Base-by-base conservation (phyloP, 108 stramenopile genomes). In the Nitzschia sp. region DNA sequence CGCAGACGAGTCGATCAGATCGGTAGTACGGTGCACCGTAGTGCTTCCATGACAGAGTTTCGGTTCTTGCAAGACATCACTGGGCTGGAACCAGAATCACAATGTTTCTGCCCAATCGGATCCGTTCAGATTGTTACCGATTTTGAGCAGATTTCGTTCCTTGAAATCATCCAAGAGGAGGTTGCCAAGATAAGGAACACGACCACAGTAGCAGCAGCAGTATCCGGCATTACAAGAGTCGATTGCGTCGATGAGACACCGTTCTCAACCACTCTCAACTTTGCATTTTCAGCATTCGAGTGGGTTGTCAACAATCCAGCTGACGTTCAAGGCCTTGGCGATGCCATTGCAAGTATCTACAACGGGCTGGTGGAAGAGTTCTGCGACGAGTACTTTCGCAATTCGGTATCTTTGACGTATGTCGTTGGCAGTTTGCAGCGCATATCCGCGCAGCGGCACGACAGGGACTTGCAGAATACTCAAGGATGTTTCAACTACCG, bases 341-440 rank as follows among this genome's bases (percentile, higher is more conserved):
- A 42, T 13, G 38, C 38, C 9, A 42, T 42, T 13, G 38, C 38
- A 13, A 13, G 9, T 13, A 13, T 13, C 38, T 42, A 42, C 38
- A 42, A 42, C 38, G 13, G 38, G 6, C 38, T 42, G 6, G 38
- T 42, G 6, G 9, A 6, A 42, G 9, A 42, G 38, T 42, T 42
- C 38, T 42, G 38, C 38, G 38, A 42, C 38, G 38, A 42, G 38
- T 42, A 42, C 38, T 42, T 42, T 42, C 38, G 38, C 38, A 42
- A 13, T 13, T 6, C 38, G 9, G 13, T 42, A 9, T 42, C 38
- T 6, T 42, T 42, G 38, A 42, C 38, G 38, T 42, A 42, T 13
- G 13, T 9, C 9, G 13, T 13, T 42, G 38, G 38, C 13, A 9
- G 9, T 13, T 6, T 13, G 6, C 6, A 13, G 13, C 38, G 38